Base-by-base conservation (phyloP, 176 grass and related monocot species). In the Urochloa ruziziensis region DNA sequence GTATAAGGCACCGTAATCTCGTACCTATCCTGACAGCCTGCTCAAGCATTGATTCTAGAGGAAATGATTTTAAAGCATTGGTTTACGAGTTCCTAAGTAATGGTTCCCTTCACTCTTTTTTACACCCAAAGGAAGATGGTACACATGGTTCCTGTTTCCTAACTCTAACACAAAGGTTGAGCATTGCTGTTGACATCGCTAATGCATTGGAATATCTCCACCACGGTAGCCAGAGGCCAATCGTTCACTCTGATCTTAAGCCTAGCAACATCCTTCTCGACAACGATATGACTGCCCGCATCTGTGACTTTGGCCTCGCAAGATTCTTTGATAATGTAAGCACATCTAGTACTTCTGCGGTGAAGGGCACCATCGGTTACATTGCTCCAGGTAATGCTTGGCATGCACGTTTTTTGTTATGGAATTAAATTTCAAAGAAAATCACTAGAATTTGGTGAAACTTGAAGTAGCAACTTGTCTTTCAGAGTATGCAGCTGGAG, bases 11-110 rank as follows among this genome's bases (percentile, higher is more conserved):
- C 51, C 81, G 86, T 2, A 89, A 89, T 83, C 60, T 89, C 17
- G 67, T 84, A 9, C 42, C 67, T 42, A 83, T 80, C 28, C 19
- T 79, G 51, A 84, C 86, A 62, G 52, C 73, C 23, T 89, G 86
- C 51, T 84, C 53, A 8, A 84, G 73, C 30, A 35, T 80, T 35
- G 81, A 89, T 65, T 56, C 10, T 46, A 47, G 24, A 66, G 86
- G 81, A 27, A 73, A 80, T 80, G 81, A 89, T 79, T 89, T 89
- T 25, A 89, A 82, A 32, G 84, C 75, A 47, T 51, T 86, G 59
- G 84, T 86, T 36, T 80, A 62, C 11, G 84, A 73, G 24, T 86
- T 73, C 76, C 80, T 74, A 76, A 37, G 76, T 25, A 79, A 80
- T 8, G 84, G 76, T 16, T 72, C 34, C 68, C 62, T 88, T 2